Base-by-base conservation (phyloP, 108 stramenopile genomes). In the Pseudonitzschia multiseries region DNA sequence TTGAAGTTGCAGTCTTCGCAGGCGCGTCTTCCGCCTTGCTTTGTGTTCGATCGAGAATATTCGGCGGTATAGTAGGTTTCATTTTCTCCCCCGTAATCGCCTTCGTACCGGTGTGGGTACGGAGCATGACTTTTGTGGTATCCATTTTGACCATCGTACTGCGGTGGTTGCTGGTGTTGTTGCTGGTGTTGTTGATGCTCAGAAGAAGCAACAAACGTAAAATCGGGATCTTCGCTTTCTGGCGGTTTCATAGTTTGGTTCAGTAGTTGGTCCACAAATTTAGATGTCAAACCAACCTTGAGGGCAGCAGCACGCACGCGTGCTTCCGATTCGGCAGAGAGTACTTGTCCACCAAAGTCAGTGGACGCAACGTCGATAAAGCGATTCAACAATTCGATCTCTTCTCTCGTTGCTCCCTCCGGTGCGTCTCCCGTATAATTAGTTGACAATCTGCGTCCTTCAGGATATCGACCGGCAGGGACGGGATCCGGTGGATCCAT, bases 331-430 rank as follows among this genome's bases (percentile, higher is more conserved):
- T 79, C 73, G 20, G 73, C 69, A 18, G 65, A 59, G 14, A 79
- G 73, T 57, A 41, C 51, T 31, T 74, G 73, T 36, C 79, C 79
- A 36, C 67, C 73, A 44, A 70, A 70, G 33, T 79, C 69, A 48
- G 59, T 69, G 0, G 79, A 57, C 1, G 79, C 65, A 15, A 79
- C 73, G 24, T 79, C 71, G 56, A 79, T 79, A 51, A 79, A 79
- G 17, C 73, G 72, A 59, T 79, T 70, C 61, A 79, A 42, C 33
- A 79, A 56, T 20, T 79, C 70, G 29, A 79, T 28, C 14, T 79
- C 73, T 65, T 79, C 79, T 36, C 62, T 40, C 4, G 73, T 65
- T 6, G 71, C 65, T 27, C 79, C 79, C 69, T 79, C 79, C n/a
- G 79, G 79, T 24, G 69, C 42, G 0, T 79, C 79, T 67, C 20